phyloP scores from a whole-genome alignment of 2,329 filamentous ascomycete genomes.

The Dendryphion nanum region DNA sequence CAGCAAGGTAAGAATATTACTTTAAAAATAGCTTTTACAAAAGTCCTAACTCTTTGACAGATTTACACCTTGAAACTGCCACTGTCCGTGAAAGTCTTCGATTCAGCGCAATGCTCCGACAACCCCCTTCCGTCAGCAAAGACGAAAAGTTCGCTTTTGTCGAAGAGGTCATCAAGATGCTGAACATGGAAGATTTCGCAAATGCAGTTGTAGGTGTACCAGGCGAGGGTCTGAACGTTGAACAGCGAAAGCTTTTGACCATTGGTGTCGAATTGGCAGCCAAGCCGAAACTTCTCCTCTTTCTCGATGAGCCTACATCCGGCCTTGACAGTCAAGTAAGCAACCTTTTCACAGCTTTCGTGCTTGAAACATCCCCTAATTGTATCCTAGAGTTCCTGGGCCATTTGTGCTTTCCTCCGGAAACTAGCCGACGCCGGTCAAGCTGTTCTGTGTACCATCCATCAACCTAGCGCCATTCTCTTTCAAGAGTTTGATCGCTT shows the following conservation, averaged over 20 bases:
- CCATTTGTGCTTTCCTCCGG: constrained; percentile 61
- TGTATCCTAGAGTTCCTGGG: constrained; percentile 53
- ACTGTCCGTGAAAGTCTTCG: constrained; percentile 38
- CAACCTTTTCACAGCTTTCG: background rate
- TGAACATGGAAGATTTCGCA: constrained; percentile 66
- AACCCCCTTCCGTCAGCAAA: constrained; percentile 54
- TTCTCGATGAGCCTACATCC: constrained; percentile 59
- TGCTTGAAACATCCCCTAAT: no score
- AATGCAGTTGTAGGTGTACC: constrained; percentile 64
- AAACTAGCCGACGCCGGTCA: constrained; percentile 55
- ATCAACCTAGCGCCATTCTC: constrained; percentile 46
- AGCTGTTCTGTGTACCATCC: constrained; percentile 49
- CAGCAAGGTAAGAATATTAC: constrained; percentile 34
- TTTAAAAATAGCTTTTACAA: background rate
- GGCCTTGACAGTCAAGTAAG: constrained; percentile 59
- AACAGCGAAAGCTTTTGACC: constrained; percentile 68
- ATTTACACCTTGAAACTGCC: constrained; percentile 39
- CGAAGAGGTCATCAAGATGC: constrained; percentile 64
- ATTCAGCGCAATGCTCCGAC: constrained; percentile 41
- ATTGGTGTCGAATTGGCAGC: constrained; percentile 73
- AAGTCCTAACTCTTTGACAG: constrained; percentile 8
- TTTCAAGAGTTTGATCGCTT: constrained; percentile 48
- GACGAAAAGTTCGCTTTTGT: constrained; percentile 62
- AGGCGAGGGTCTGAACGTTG: constrained; percentile 64
- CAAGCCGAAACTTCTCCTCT: constrained; percentile 62